Conservation (phyloP, 352 stramenopile species). For the Pythium aristosporum region DNA sequence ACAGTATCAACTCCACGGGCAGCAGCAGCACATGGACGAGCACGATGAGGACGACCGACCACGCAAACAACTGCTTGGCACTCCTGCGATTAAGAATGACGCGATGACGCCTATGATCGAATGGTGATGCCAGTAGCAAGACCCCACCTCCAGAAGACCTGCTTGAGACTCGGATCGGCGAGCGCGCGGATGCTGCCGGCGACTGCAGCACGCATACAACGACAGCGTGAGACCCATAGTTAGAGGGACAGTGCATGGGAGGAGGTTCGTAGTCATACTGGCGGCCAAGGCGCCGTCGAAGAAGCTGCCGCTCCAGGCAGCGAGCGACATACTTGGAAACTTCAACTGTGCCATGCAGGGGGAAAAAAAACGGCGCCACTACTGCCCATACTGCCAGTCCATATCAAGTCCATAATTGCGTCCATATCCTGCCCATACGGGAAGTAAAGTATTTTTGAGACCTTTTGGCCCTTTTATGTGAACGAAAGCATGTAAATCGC, state of each 20-base stretch:
- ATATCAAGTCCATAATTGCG: too few relatives aligned
- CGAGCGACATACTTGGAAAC: constrained; percentile 21
- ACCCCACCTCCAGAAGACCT: constrained; percentile 44
- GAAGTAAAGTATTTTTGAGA: too few relatives aligned
- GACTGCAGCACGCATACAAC: constrained; percentile 12
- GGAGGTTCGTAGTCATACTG: background rate
- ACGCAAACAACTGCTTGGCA: constrained; percentile 49
- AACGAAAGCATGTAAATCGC: too few relatives aligned
- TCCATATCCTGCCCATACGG: too few relatives aligned
- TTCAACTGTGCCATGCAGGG: constrained; percentile 7
- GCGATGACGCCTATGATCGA: background rate
- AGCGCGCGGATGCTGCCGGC: constrained; percentile 36
- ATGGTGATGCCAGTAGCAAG: background rate
- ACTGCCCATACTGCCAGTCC: too few relatives aligned
- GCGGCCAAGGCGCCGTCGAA: constrained; percentile 17
- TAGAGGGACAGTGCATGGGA: background rate
- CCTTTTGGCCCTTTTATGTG: too few relatives aligned
- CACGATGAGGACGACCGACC: constrained; percentile 51
- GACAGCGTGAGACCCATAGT: background rate
- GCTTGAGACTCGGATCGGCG: constrained; percentile 39
- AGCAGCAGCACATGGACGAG: constrained; percentile 48
- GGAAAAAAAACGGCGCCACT: too few relatives aligned
- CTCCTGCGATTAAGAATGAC: constrained; percentile 26
- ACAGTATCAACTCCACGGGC: constrained; percentile 60
- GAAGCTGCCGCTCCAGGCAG: constrained; percentile 16